Evolutionary conservation across 345 rosid species (phyloP).

Genomic region (Eucalyptus pauciflora): DNA sequence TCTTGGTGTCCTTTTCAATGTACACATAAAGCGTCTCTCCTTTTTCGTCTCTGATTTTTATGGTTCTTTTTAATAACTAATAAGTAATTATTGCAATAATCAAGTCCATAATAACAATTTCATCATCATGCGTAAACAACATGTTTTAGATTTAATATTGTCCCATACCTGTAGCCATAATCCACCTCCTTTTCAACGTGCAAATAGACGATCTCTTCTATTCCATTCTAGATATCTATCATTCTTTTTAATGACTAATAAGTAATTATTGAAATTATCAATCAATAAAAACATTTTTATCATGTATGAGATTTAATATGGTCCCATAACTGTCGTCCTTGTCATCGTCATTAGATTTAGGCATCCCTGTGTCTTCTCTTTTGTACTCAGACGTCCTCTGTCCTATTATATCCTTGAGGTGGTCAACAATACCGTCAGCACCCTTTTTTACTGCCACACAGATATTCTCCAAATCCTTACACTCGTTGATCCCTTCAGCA

Average conservation of each 20-base stretch:
- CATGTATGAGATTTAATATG: too few species aligned
- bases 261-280: too few species aligned
- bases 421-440: not conserved
- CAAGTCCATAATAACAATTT: too few species aligned
- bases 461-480: too few species aligned
- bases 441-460: not conserved
- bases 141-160: too few species aligned
- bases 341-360: too few species aligned
- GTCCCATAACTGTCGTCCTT: too few species aligned
- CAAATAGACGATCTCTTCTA: fast-evolving
- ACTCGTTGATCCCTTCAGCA: fast-evolving
- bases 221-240: fast-evolving
- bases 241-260: fast-evolving
- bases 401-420: not conserved
- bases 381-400: fast-evolving
- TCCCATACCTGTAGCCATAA: fast-evolving
- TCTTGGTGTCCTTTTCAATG: too few species aligned
- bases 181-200: too few species aligned
- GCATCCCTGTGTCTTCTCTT: fast-evolving
- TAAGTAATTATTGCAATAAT: not conserved
- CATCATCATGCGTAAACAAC: not conserved
- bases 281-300: too few species aligned
- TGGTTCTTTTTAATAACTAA: too few species aligned
- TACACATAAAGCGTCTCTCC: fast-evolving
- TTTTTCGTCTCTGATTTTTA: too few species aligned